Conservation (phyloP, 257 asterid genomes). For the Knoxia roxburghii region DNA sequence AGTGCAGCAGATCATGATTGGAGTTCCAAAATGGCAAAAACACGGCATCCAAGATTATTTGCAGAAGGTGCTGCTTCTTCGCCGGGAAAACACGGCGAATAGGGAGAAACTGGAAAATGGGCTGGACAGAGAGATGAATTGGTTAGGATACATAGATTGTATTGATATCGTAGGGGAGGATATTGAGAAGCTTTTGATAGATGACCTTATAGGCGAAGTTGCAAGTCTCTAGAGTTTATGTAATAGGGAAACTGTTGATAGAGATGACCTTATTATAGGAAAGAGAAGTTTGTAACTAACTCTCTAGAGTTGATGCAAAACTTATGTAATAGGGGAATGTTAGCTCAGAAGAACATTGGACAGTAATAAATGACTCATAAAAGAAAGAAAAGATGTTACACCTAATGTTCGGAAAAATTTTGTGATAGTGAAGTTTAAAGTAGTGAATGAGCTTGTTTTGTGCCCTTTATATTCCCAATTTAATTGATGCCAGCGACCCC, state of each 20-base stretch:
- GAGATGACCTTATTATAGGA: no score
- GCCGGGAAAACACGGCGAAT: slow-evolving; percentile 20
- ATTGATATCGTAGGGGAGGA: slow-evolving; percentile 50
- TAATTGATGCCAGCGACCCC: no score
- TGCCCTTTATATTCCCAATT: no score
- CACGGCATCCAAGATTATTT: slow-evolving; percentile 37
- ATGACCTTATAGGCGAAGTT: slow-evolving; percentile 46
- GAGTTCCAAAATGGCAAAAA: slow-evolving; percentile 26
- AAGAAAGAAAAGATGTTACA: slow-evolving; percentile 9
- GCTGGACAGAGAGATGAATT: slow-evolving; percentile 52
- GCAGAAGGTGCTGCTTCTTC: slow-evolving; percentile 27
- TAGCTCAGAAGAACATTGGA: slow-evolving; percentile 7
- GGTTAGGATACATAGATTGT: slow-evolving; percentile 44
- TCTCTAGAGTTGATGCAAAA: slow-evolving; percentile 23
- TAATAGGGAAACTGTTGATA: slow-evolving; percentile 1
- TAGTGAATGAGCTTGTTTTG: no score
- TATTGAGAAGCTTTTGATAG: slow-evolving; percentile 57
- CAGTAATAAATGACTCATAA: slow-evolving; percentile 4
- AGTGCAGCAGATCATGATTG: slow-evolving; percentile 39
- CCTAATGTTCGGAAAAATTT: background rate
- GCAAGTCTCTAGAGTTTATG: slow-evolving; percentile 25
- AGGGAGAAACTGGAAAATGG: slow-evolving; percentile 28
- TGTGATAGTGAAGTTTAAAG: background rate
- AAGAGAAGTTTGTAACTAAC: no score
- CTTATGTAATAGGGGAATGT: background rate